Percentiles rank a stretch among this genome's conserved stretches.
phyloP scores from a whole-genome alignment of 2,329 filamentous ascomycete genomes.

The Endocalyx cinctus region DNA sequence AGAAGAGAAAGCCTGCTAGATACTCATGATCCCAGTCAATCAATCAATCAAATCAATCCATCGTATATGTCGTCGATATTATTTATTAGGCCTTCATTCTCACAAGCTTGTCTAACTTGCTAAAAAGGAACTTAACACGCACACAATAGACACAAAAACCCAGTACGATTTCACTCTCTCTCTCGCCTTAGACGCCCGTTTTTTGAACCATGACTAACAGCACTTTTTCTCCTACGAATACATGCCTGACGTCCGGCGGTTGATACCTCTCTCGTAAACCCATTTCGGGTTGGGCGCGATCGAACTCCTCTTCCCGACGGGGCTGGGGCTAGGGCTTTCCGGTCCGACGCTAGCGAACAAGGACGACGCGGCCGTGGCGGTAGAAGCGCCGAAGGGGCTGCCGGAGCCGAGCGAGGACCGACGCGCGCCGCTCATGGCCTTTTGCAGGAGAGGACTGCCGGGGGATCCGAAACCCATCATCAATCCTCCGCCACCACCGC shows the following conservation, averaged over 20 bases:
- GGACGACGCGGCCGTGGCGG: slow-evolving; percentile 40
- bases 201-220: not conserved
- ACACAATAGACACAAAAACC: too few relatives aligned
- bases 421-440: slow-evolving; percentile 53
- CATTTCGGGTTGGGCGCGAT: slow-evolving; percentile 87
- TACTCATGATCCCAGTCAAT: too few relatives aligned
- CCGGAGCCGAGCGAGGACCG: slow-evolving; percentile 62
- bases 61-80: too few relatives aligned
- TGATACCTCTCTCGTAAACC: slow-evolving; percentile 79
- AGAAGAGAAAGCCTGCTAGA: too few relatives aligned
- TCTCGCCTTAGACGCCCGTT: not conserved
- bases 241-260: slow-evolving; percentile 38
- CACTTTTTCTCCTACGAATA: too few relatives aligned
- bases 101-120: too few relatives aligned
- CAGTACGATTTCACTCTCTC: too few relatives aligned
- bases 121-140: too few relatives aligned
- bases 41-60: too few relatives aligned
- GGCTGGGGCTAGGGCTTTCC: slow-evolving; percentile 64
- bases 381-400: slow-evolving; percentile 51
- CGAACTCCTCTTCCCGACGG: slow-evolving; percentile 62
- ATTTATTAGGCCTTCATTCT: too few relatives aligned
- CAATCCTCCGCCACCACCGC: slow-evolving; percentile 11
- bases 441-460: slow-evolving; percentile 60
- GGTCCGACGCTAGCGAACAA: slow-evolving; percentile 50
- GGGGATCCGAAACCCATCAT: slow-evolving; percentile 36